Base-by-base conservation (phyloP, 2,329 filamentous ascomycete genomes). In the Beauveria scarabaeidicola region DNA sequence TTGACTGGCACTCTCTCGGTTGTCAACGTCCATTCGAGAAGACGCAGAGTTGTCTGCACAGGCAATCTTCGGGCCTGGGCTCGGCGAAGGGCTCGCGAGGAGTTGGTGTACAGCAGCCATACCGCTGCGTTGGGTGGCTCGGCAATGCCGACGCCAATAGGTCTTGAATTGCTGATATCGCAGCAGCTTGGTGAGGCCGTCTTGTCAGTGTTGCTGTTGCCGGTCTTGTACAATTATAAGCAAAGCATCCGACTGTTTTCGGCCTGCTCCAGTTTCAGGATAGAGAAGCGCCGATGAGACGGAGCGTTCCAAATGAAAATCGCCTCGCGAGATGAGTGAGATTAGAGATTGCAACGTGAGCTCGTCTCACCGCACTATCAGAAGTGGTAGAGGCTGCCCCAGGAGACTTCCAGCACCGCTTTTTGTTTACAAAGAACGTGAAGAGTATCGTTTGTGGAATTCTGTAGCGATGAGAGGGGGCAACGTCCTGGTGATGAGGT, bases 51-150 rank as follows among this genome's bases (percentile, higher is more conserved):
- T 27, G 27, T 66, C 65, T 52, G 69, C 67, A 59, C 69, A 64
- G 47, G 64, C 58, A 50, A 68, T 59, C 59, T 61, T 40, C 60
- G 54, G 62, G 57, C 51, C 66, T 62, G 72, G 63, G 55, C 67
- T 66, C 38, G 69, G 68, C 54, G 70, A 70, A 32, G 72, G 67
- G 47, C 69, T 72, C 48, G 70, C 64, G 52, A 73, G 64, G 58
- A 74, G 66, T 59, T 73, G 72, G 60, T 74, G 72, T 44, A 76
- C 73, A 9, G 74, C 71, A 58, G 74, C 73, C 74, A 76, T 76
- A 23, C 10, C 47, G 29, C 19, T 10, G 50, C 41, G 55, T 32
- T 32, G 17, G 38, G 25, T 23, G 11, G 19, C 44, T 50, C 21
- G 32, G 54, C 25, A 41, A 29, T 13, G 23, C 15, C 23, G 32